Evolutionary conservation across 306 rosid species (phyloP), one percentile per base, ranked within the genome.

Genomic region (Gastrolobium villosum): DNA sequence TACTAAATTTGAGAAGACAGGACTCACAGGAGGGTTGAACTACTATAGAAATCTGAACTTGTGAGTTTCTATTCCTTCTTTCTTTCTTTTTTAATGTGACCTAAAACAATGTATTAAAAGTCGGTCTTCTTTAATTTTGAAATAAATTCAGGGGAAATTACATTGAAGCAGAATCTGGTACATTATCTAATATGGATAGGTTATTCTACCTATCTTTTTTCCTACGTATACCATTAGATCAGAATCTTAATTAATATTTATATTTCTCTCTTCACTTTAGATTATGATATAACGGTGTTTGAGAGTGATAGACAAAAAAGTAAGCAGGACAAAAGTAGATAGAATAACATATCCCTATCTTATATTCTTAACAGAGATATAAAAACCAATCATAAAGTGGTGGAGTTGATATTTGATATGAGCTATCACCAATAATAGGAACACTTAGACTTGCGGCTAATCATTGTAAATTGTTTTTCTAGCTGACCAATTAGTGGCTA

Each of bases 11-110:
- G 11, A 80, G 3, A 71, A 76, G 10, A 76, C 79, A 5, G 74
- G 88, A 2, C n/a, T 80, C 73, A 64, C 73, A 14, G 83, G 85
- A 41, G 81, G 49, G 39, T 60, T 83, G 56, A 83, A 83, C 74
- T 83, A 83, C 40, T 83, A 83, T 11, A 79, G 87, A 74, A 73
- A 75, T 61, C 48, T 83, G 4, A 45, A 83, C 62, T 11, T 34
- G 86, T 82, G 34, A 34, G 75, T 70, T 35, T 20, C 34, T 15
- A 4, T 26, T 62, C 6, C 9, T 6, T 10, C 13, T 1, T 45
- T 8, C 3, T 10, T 10, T 44, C 1, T 35, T 62, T 68, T 40
- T 14, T 3, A 8, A 39, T 3, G 11, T 20, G 26, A 20, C 6
- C n/a, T 10, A 5, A 10, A 10, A n/a, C 13, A 6, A 15, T 37